A percentile compares a stretch with the other conserved stretches of the same genome.
Evolutionary conservation across 176 grass and related monocot species (phyloP).

Genomic region (Rhynchospora pubera): DNA sequence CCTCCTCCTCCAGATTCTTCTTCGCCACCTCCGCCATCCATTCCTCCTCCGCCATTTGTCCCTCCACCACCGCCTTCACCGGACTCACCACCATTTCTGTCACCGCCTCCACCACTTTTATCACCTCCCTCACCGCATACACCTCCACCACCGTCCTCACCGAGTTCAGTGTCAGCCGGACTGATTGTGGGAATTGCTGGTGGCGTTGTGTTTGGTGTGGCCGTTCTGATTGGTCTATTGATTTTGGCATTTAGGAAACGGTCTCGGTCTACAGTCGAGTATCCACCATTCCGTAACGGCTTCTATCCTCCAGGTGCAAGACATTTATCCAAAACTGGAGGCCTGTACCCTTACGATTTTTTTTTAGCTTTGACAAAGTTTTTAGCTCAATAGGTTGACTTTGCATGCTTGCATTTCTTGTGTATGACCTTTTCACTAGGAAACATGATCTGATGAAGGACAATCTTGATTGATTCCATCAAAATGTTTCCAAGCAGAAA

Average conservation of each 20-base stretch:
- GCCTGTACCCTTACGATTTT: no score
- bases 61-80: not conserved
- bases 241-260: constrained; percentile 24
- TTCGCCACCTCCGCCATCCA: constrained; percentile 18
- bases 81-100: not conserved
- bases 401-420: not conserved
- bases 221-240: constrained; percentile 29
- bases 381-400: not conserved
- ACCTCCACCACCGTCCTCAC: not conserved
- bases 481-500: not conserved
- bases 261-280: constrained; percentile 1
- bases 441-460: not conserved
- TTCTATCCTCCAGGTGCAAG: not conserved
- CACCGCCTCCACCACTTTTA: not conserved
- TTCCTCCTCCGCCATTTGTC: not conserved
- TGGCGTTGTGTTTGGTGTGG: constrained; percentile 11
- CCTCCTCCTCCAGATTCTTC: not conserved
- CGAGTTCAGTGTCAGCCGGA: not conserved
- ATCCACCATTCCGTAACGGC: not conserved
- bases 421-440: not conserved
- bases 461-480: not conserved
- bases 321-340: not conserved
- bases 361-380: not conserved
- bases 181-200: constrained; percentile 39
- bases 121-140: constrained; percentile 21